phyloP scores from a whole-genome alignment of 345 rosid genomes.

The Brassica nigra region DNA sequence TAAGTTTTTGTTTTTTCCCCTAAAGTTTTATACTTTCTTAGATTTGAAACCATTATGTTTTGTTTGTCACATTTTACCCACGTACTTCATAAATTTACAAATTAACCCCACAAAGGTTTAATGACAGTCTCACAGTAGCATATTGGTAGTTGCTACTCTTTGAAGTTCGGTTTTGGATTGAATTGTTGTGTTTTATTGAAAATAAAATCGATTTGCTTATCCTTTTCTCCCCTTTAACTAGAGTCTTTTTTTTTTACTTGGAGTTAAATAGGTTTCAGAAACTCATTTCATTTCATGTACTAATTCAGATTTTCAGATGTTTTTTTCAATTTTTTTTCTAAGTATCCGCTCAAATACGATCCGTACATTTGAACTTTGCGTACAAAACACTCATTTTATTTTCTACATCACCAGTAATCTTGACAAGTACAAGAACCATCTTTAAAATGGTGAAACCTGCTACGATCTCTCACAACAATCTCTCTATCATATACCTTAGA shows the following conservation, averaged over 20 bases:
- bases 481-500: constrained; percentile 64
- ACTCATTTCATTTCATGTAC: no score
- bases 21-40: not conserved
- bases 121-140: no score
- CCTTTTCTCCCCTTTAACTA: no score
- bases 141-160: no score
- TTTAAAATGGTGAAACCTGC: constrained; percentile 82
- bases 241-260: no score
- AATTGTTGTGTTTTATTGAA: no score
- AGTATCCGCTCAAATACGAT: no score
- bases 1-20: not conserved
- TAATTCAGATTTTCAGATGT: no score
- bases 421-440: constrained; percentile 67
- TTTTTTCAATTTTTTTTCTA: no score
- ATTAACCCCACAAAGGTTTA: not conserved
- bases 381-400: not conserved
- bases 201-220: no score
- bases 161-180: not conserved
- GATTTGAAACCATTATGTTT: not conserved
- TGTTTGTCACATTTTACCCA: not conserved
- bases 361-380: not conserved
- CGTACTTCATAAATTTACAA: not conserved
- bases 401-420: constrained; percentile 62
- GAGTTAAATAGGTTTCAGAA: no score
- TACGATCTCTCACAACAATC: constrained; percentile 77